These are phyloP conservation scores for Trichoderma sp. DNA, from an alignment of 2,329 filamentous ascomycete genomes.

Conservation along the genomic window DNA sequence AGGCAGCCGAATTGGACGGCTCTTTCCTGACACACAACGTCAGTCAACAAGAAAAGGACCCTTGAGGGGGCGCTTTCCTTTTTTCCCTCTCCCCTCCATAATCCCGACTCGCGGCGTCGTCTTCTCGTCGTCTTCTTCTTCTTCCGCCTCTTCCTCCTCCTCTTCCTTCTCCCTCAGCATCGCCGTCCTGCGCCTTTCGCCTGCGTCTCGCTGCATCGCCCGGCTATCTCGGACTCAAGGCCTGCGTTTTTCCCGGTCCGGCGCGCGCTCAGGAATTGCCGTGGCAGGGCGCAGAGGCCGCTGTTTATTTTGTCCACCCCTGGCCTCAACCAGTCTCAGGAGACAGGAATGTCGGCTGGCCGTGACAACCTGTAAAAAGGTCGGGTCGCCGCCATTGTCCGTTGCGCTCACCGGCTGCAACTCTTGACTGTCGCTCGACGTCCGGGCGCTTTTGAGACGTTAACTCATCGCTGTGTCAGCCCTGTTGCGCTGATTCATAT, in stretches of 20 bases:
- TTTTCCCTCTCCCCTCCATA: background rate
- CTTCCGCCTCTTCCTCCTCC: background rate
- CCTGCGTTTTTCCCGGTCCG: background rate
- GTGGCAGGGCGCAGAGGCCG: slow-evolving; percentile 4
- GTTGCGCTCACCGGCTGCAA: background rate
- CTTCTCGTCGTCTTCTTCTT: background rate
- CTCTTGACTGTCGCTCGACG: background rate
- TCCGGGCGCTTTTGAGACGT: background rate
- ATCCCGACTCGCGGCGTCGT: background rate
- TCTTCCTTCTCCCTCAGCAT: background rate
- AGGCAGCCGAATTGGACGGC: slow-evolving; percentile 9
- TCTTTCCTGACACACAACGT: background rate
- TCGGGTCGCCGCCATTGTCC: slow-evolving; percentile 3
- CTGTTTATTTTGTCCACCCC: slow-evolving; percentile 10
- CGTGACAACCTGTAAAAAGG: slow-evolving; percentile 1
- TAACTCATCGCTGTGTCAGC: background rate
- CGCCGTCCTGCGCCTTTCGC: background rate
- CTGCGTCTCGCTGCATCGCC: background rate
- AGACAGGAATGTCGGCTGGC: slow-evolving; percentile 17
- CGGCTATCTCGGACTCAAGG: slow-evolving; percentile 7
- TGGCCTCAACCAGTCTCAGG: slow-evolving; percentile 11
- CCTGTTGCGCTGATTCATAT: background rate
- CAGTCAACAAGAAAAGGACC: background rate
- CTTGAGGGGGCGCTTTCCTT: background rate
- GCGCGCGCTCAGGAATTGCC: background rate